Conservation (phyloP, 192 early-diverging fungal genomes). For the Coemansia nantahalensis region DNA sequence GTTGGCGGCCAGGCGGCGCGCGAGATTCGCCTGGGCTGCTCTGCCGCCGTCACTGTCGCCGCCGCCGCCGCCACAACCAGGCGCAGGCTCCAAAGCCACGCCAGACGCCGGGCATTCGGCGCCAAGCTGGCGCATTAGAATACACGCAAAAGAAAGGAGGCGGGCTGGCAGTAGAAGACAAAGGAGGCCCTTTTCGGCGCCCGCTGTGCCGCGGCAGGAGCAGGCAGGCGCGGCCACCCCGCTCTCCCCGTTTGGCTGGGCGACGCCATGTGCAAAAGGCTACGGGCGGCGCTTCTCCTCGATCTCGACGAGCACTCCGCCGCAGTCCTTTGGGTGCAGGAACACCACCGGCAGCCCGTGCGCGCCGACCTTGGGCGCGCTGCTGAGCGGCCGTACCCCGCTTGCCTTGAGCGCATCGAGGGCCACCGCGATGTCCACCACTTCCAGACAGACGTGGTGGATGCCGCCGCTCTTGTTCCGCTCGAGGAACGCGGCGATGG, state of each 20-base stretch:
- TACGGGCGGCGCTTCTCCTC: slow-evolving; percentile 44
- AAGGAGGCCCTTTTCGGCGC: no score
- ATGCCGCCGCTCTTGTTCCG: slow-evolving; percentile 81
- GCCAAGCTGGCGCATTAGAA: no score
- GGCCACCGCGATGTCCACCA: slow-evolving; percentile 66
- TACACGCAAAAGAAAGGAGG: background rate
- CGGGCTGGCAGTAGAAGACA: no score
- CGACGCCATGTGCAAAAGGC: no score
- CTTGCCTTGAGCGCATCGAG: slow-evolving; percentile 63
- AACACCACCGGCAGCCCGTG: slow-evolving; percentile 79
- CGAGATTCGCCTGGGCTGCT: background rate
- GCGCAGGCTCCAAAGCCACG: no score
- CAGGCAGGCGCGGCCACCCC: no score
- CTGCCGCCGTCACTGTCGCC: no score
- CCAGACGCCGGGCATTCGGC: no score
- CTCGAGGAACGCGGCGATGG: slow-evolving; percentile 73
- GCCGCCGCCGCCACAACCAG: no score
- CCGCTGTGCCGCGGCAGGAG: no score
- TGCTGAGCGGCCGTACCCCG: slow-evolving; percentile 63
- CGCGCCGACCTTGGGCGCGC: slow-evolving; percentile 78
- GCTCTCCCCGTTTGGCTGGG: no score
- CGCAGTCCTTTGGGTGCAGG: slow-evolving; percentile 80
- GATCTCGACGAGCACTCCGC: slow-evolving; percentile 76
- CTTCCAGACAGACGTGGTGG: slow-evolving; percentile 82
- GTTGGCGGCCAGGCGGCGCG: slow-evolving; percentile 2